Evolutionary conservation across 805 yeast species (phyloP).

Genomic region (Yamadazyma ubonensis): DNA sequence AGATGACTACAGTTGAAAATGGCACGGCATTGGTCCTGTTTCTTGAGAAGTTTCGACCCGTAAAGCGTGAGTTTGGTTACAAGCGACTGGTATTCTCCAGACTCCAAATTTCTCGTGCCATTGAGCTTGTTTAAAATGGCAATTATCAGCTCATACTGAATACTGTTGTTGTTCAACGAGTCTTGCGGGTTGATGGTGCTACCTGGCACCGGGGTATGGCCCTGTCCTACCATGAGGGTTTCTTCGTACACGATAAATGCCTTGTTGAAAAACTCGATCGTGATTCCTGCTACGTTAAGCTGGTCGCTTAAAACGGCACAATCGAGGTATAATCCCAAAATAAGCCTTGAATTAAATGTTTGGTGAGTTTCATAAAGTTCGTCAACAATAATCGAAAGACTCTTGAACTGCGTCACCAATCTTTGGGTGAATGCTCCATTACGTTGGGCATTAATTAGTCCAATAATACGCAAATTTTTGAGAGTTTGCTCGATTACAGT

Average conservation of each 20-base stretch:
- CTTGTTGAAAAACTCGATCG: constrained; percentile 87
- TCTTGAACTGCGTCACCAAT: constrained; percentile 64
- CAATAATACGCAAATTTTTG: constrained; percentile 52
- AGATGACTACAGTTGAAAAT: constrained; percentile 85
- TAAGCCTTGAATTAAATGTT: constrained; percentile 29
- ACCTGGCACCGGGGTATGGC: constrained; percentile 3
- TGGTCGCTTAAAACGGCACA: constrained; percentile 82
- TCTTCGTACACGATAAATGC: constrained; percentile 84
- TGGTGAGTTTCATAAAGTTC: constrained; percentile 54
- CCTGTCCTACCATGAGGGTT: constrained; percentile 30
- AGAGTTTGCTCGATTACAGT: constrained; percentile 65
- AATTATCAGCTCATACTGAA: constrained; percentile 50
- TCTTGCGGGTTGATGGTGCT: constrained; percentile 32
- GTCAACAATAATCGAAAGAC: constrained; percentile 63
- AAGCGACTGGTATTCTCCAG: constrained; percentile 75
- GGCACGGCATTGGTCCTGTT: constrained; percentile 92
- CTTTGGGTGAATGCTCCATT: constrained; percentile 23
- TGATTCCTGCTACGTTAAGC: constrained; percentile 62
- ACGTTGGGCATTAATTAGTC: constrained; percentile 31
- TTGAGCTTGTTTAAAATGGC: constrained; percentile 47
- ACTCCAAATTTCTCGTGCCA: constrained; percentile 43
- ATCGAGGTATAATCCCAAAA: constrained; percentile 55
- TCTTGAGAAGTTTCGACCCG: constrained; percentile 83
- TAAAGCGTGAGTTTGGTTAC: constrained; percentile 84
- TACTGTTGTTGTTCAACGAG: constrained; percentile 44